phyloP scores from a whole-genome alignment of 2,329 filamentous ascomycete species.

The Fusarium continuum region DNA sequence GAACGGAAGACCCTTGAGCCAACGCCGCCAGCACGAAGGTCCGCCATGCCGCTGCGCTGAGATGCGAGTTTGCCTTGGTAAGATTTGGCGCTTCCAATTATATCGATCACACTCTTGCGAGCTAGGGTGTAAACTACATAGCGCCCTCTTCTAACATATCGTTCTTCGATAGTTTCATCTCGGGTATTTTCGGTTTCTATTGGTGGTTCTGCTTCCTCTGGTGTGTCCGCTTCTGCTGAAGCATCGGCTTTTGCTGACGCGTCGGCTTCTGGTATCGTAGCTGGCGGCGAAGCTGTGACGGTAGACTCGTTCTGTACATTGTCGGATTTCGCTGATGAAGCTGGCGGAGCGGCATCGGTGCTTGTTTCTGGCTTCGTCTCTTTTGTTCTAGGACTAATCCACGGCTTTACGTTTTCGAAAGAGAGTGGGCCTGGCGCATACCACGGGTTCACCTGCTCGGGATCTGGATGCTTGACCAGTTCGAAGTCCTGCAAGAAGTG shows the following conservation, averaged over 20 bases:
- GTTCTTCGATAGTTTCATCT: not conserved
- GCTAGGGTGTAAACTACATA: constrained; percentile 41
- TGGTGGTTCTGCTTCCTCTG: not conserved
- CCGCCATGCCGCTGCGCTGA: constrained; percentile 43
- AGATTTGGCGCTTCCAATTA: constrained; percentile 6
- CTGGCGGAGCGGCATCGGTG: not conserved
- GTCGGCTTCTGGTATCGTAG: not conserved
- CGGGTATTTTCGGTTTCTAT: not conserved
- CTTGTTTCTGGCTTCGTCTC: not conserved
- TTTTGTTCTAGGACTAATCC: not conserved
- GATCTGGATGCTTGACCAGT: constrained; percentile 64
- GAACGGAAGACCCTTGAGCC: constrained; percentile 48
- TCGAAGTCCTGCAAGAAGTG: constrained; percentile 72
- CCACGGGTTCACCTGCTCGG: constrained; percentile 61
- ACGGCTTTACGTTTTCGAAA: constrained; percentile 40
- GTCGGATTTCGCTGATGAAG: not conserved
- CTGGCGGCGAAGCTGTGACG: not conserved
- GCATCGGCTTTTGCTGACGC: not conserved
- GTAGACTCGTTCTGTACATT: not conserved
- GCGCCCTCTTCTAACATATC: constrained; percentile 17
- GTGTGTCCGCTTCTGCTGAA: not conserved
- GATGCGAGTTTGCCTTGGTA: constrained; percentile 23
- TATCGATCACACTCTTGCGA: constrained; percentile 45
- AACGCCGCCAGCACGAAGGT: not conserved
- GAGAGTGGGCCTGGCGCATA: constrained; percentile 60